Conservation (phyloP, 2,329 filamentous ascomycete species). For the Venturia carpophila region DNA sequence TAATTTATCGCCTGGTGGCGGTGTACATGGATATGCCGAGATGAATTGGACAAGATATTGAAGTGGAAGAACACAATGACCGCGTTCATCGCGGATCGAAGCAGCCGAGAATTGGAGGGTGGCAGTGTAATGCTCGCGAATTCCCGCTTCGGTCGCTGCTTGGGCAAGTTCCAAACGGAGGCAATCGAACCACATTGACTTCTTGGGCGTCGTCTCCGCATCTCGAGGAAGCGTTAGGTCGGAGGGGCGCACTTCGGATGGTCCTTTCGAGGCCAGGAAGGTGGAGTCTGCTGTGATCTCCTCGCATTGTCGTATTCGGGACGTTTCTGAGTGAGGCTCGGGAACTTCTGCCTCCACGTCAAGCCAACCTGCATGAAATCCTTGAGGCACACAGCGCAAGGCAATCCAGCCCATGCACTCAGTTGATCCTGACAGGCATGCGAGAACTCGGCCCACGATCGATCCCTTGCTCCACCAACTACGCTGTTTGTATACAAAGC, state of each 20-base stretch:
- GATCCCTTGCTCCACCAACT: conserved; percentile 53
- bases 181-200: conserved; percentile 24
- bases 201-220: conserved; percentile 24
- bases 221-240: conserved; percentile 36
- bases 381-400: conserved; percentile 34
- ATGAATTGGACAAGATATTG: conserved; percentile 47
- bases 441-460: conserved; percentile 47
- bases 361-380: conserved; percentile 41
- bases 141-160: neutral
- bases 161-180: conserved; percentile 19
- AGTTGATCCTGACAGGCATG: conserved; percentile 36
- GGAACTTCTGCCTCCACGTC: conserved; percentile 35
- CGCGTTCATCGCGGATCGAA: conserved; percentile 1
- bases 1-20: conserved; percentile 29
- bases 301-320: conserved; percentile 33
- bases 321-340: conserved; percentile 21
- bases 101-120: conserved; percentile 4
- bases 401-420: conserved; percentile 51
- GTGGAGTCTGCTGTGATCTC: conserved; percentile 30
- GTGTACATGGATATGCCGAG: conserved; percentile 46
- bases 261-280: conserved; percentile 26
- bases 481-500: conserved; percentile 43
- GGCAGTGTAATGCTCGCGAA: neutral
- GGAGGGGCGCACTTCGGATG: conserved; percentile 24
- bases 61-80: conserved; percentile 27